phyloP scores from a whole-genome alignment of 805 yeast species.

The Teunomyces tritomae region DNA sequence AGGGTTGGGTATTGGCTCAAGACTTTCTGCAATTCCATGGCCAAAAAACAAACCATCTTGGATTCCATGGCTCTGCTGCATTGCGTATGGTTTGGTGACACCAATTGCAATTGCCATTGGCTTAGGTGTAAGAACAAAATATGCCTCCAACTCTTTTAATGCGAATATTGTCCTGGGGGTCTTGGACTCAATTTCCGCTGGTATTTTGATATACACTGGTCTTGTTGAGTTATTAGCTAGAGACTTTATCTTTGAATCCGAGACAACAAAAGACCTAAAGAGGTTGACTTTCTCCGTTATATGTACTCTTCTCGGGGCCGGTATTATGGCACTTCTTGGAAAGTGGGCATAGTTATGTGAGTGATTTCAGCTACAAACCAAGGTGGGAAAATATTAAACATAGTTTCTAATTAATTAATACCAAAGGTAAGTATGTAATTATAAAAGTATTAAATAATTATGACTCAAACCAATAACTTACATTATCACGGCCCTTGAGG shows the following conservation, averaged over 20 bases:
- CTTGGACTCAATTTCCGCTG: constrained; percentile 34
- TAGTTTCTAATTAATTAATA: too few relatives aligned
- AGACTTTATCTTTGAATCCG: constrained; percentile 26
- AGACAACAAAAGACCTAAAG: constrained; percentile 14
- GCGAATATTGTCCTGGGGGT: constrained; percentile 33
- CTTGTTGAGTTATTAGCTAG: constrained; percentile 28
- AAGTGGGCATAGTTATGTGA: constrained; percentile 24
- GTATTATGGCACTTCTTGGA: constrained; percentile 31
- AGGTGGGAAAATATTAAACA: too few relatives aligned
- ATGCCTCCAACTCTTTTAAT: constrained; percentile 26
- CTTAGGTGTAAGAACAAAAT: constrained; percentile 23
- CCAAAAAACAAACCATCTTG: not conserved
- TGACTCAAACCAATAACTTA: too few relatives aligned
- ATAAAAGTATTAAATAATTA: too few relatives aligned
- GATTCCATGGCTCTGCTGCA: not conserved
- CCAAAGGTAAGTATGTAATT: too few relatives aligned
- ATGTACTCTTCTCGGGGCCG: constrained; percentile 21
- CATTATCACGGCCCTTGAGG: too few relatives aligned
- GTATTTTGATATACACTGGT: constrained; percentile 32
- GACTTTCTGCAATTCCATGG: constrained; percentile 16
- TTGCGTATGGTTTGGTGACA: constrained; percentile 15
- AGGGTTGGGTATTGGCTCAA: constrained; percentile 29
- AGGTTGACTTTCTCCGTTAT: constrained; percentile 14
- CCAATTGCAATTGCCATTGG: constrained; percentile 35
- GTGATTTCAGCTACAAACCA: too few relatives aligned